Evolutionary conservation across 2,329 filamentous ascomycete species (phyloP), one percentile per base, ranked within the genome.

Genomic region (Graphiopsis chlorocephala): DNA sequence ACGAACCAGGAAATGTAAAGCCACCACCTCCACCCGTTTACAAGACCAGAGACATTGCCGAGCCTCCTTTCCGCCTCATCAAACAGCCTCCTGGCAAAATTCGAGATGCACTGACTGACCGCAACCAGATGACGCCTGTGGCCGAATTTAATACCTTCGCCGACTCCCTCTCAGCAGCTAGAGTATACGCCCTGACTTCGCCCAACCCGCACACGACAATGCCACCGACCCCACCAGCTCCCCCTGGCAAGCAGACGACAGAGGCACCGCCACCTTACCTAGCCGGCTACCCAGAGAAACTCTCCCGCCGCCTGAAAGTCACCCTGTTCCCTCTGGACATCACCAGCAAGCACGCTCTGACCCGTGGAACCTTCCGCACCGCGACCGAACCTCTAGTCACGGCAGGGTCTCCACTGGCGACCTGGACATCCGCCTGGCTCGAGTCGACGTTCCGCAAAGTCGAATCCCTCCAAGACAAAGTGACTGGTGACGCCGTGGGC

Each of bases 91-190:
- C 17, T 25, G 29, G 53, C 10, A 26, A 61, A 17, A 52, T 14
- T 33, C 42, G 42, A 58, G 31, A 26, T 25, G 29, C 45, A 42
- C 45, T 64, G 25, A 64, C 77, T 76, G 67, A 77, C 73, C 35
- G 28, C 61, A 79, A 79, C 7, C 77, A 83, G 81, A 85, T 88
- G 69, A 89, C 86, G 0, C 94, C 95, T 1, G 86, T 90, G 14
- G 92, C 91, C 68, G 95, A 99, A 77, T 99, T 99, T 85, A 99
- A 99, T 81, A 90, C 90, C 64, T 96, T 92, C 74, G 93, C 95
- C 65, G 96, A 99, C 68, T 77, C 78, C 56, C 72, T 82, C 61
- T 81, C 82, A 31, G 78, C 80, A 8, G 82, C 82, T 1, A 76
- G 81, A 50, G 72, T 84, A 35, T 83, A 82, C 64, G 81, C 82